Percentiles rank a stretch among this genome's conserved stretches.
Conservation (phyloP, 1,139 yeast species). For the Kodamaea derodonti region DNA sequence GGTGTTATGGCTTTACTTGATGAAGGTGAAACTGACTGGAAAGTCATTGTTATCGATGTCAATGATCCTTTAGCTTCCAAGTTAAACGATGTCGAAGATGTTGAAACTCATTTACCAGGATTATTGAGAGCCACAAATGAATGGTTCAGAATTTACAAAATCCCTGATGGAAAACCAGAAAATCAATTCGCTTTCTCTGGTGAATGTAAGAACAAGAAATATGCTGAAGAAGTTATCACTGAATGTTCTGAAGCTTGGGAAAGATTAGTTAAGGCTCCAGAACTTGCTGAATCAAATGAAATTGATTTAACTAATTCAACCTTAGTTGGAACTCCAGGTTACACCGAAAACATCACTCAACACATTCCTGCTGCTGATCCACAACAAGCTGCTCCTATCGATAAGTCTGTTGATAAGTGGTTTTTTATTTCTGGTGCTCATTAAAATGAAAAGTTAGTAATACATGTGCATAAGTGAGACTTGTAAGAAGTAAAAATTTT, state of each 20-base stretch:
- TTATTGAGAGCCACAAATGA: slow-evolving; percentile 76
- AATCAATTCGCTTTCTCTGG: slow-evolving; percentile 86
- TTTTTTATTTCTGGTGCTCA: slow-evolving; percentile 92
- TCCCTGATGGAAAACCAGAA: slow-evolving; percentile 89
- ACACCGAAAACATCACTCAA: slow-evolving; percentile 44
- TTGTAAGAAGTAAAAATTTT: too few relatives aligned
- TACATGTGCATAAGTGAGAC: too few relatives aligned
- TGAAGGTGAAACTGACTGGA: slow-evolving; percentile 99
- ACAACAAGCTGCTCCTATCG: slow-evolving; percentile 87
- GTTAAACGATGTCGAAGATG: slow-evolving; percentile 78
- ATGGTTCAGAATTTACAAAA: slow-evolving; percentile 95
- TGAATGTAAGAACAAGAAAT: slow-evolving; percentile 64
- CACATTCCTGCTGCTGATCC: slow-evolving; percentile 68
- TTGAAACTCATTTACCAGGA: slow-evolving; percentile 79
- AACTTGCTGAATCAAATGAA: slow-evolving; percentile 35
- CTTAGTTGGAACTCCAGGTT: slow-evolving; percentile 53
- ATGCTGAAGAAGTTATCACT: slow-evolving; percentile 66
- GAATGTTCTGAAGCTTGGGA: slow-evolving; percentile 85
- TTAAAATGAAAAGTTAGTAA: too few relatives aligned
- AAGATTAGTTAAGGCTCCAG: slow-evolving; percentile 51
- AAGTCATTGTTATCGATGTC: slow-evolving; percentile 79
- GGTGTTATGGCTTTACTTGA: slow-evolving; percentile 94
- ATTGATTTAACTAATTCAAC: slow-evolving; percentile 67
- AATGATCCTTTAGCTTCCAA: slow-evolving; percentile 76
- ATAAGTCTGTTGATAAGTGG: slow-evolving; percentile 97